Evolutionary conservation across 306 rosid species (phyloP).

Genomic region (Boehmeria nivea): DNA sequence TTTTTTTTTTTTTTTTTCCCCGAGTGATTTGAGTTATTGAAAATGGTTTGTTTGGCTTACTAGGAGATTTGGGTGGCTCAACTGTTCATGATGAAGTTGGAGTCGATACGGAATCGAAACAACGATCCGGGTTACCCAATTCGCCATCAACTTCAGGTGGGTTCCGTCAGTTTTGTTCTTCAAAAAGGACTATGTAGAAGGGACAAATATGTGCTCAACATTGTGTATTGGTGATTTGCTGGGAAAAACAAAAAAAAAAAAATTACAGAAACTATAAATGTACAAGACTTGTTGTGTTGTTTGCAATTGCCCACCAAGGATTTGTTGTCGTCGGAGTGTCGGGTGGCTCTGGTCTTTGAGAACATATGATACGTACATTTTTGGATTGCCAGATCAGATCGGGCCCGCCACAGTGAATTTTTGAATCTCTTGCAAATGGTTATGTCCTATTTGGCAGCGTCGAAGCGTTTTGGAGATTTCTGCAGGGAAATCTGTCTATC

Average conservation of each 20-base stretch:
- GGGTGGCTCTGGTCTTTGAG: conserved; percentile 86
- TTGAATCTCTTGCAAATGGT: conserved; percentile 57
- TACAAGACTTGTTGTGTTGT: conserved; percentile 76
- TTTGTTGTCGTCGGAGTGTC: conserved; percentile 70
- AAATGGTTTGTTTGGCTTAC: no score
- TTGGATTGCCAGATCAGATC: conserved; percentile 56
- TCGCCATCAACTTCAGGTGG: conserved; percentile 99
- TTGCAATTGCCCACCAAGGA: conserved; percentile 46
- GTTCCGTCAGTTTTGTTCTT: conserved; percentile 89
- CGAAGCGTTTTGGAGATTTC: conserved; percentile 69
- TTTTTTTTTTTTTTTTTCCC: no score
- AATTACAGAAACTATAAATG: no score
- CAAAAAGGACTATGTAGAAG: conserved; percentile 90
- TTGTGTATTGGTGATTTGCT: conserved; percentile 74
- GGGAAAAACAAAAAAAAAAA: conserved; percentile 58
- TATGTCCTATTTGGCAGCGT: conserved; percentile 54
- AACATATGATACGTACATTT: conserved; percentile 31
- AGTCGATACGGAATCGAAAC: conserved; percentile 57
- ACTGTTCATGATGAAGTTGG: conserved; percentile 64
- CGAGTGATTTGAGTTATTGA: no score
- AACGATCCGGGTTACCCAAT: conserved; percentile 68
- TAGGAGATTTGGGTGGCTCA: conserved; percentile 98
- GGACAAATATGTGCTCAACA: conserved; percentile 96
- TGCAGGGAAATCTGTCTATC: conserved; percentile 52
- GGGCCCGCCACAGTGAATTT: conserved; percentile 64